Evolutionary conservation across 306 rosid species (phyloP).

Genomic region (Corylus americana): DNA sequence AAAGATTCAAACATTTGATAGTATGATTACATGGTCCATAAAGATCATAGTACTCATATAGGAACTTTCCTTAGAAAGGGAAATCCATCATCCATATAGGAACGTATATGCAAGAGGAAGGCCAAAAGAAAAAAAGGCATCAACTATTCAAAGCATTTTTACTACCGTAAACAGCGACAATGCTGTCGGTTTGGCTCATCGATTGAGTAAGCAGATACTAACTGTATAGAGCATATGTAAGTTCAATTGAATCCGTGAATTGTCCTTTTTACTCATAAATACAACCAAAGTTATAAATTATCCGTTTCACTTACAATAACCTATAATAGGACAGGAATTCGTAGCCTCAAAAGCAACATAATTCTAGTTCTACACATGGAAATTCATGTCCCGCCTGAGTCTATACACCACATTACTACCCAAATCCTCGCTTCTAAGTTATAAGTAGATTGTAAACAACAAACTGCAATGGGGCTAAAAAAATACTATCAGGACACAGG

Average conservation of each 20-base stretch:
- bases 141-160: background rate
- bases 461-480: background rate
- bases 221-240: background rate
- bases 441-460: background rate
- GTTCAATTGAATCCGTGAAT: no score
- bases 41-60: background rate
- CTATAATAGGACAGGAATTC: background rate
- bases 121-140: background rate
- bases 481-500: background rate
- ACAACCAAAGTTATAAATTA: no score
- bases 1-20: slow-evolving; percentile 14
- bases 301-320: no score
- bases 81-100: background rate
- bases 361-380: background rate
- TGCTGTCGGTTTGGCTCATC: background rate
- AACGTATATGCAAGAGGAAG: background rate
- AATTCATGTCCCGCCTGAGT: background rate
- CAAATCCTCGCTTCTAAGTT: background rate
- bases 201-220: background rate
- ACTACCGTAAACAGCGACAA: background rate
- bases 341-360: background rate
- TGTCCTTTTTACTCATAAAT: background rate
- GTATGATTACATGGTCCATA: background rate
- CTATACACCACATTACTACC: background rate
- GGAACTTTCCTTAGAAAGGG: background rate